Evolutionary conservation across 1,284 basidiomycete genomes (phyloP), one percentile per base, ranked within the genome.

Genomic region (Trametes pubescens): DNA sequence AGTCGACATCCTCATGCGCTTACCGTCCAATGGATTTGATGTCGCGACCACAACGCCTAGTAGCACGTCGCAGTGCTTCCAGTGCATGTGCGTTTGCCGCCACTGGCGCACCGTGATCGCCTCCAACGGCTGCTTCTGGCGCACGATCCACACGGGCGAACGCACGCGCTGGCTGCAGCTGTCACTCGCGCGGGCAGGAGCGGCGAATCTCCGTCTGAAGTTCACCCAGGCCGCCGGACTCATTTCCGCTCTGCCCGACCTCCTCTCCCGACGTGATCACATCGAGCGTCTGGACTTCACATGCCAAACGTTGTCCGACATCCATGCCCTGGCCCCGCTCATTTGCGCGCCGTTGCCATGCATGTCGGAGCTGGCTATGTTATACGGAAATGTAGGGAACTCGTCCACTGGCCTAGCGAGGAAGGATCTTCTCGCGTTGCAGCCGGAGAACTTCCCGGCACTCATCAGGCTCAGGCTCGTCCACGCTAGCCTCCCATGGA

Each of bases 231-330:
- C 32, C 16, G 8, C 16, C 16, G 29, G 14, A 18, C 13, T 29
- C 14, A 18, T 32, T 13, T 4, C 26, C 14, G 47, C 29, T 1
- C 14, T 49, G 26, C 26, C 47, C 47, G 10, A 9, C 9, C 44
- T 44, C n/a, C 43, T 29, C 2, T 6, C 26, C 29, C 26, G 14
- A 16, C 29, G 47, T 16, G 44, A 47, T 9, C 44, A 21, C 22
- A 47, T 47, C 44, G 44, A 47, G 14, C 44, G 22, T 22, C 24
- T 47, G 21, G 44, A 47, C 44, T 47, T 47, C 44, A 47, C 21
- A 9, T 47, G 44, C 44, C 44, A 22, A 10, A 24, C 44, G 7
- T 14, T 22, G 10, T 47, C 44, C 44, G 44, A 26, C 44, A 21
- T 47, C 21, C 10, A 9, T 4, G 22, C 21, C 7, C 22, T 47